phyloP scores from a whole-genome alignment of 352 stramenopile species.

The Phytophthora ramorum region DNA sequence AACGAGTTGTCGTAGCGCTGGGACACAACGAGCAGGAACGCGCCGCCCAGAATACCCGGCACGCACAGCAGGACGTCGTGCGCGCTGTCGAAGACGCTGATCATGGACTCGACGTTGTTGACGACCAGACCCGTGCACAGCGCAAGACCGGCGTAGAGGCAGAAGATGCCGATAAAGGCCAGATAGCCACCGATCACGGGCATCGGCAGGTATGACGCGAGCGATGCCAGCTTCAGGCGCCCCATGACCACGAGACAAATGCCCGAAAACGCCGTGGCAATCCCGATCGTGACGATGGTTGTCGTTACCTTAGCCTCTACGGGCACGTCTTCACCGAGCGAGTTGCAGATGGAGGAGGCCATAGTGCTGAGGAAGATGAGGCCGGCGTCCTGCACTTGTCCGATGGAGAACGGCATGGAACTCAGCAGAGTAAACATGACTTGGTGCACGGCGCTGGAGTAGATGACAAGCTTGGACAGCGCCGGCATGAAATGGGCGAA shows the following conservation, averaged over 20 bases:
- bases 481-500: constrained; percentile 81
- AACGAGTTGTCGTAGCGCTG: too few relatives aligned
- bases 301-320: constrained; percentile 88
- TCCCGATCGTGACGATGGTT: constrained; percentile 87
- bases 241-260: constrained; percentile 93
- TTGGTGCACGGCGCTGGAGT: constrained; percentile 95
- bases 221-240: too few relatives aligned
- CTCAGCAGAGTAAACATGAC: constrained; percentile 84
- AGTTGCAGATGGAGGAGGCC: constrained; percentile 82
- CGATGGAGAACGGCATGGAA: constrained; percentile 95
- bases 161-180: too few relatives aligned
- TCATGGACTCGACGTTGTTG: too few relatives aligned
- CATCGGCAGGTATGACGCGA: too few relatives aligned
- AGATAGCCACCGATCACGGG: too few relatives aligned
- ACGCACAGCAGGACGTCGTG: too few relatives aligned
- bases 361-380: constrained; percentile 97
- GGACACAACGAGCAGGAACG: too few relatives aligned
- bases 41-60: too few relatives aligned
- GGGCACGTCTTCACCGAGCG: constrained; percentile 57
- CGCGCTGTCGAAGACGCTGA: too few relatives aligned
- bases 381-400: constrained; percentile 96
- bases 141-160: too few relatives aligned
- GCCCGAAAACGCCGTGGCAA: constrained; percentile 90
- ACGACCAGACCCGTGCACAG: too few relatives aligned
- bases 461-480: constrained; percentile 95